Percentiles rank a stretch among this genome's conserved stretches.
Conservation (phyloP, 2,329 filamentous ascomycete genomes). For the Calonectria pteridis region DNA sequence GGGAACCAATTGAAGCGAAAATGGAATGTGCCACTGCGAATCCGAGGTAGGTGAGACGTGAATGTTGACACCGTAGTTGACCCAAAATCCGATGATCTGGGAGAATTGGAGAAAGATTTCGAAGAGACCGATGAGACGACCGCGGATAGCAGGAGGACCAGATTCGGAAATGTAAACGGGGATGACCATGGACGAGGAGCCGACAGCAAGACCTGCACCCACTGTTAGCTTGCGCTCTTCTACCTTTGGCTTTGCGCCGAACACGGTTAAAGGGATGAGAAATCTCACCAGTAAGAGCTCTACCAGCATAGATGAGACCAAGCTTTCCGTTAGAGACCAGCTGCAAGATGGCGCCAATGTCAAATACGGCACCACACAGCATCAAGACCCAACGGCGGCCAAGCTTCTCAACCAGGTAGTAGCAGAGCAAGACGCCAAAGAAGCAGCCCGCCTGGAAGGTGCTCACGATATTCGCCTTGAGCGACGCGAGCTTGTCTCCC, state of each 20-base stretch:
- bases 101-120: conserved; percentile 65
- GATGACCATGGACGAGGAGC: conserved; percentile 63
- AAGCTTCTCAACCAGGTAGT: conserved; percentile 66
- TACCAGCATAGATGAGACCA: conserved; percentile 68
- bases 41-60: conserved; percentile 30
- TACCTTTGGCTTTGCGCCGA: too few relatives aligned
- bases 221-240: not conserved
- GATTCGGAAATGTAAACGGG: conserved; percentile 71
- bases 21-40: conserved; percentile 57
- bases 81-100: conserved; percentile 61
- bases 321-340: conserved; percentile 57
- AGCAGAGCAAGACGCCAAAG: conserved; percentile 66
- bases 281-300: conserved; percentile 59
- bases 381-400: conserved; percentile 66
- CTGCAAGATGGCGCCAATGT: conserved; percentile 64
- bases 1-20: conserved; percentile 41
- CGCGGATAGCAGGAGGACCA: conserved; percentile 65
- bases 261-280: not conserved
- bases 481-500: conserved; percentile 25
- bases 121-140: conserved; percentile 62
- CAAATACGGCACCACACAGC: conserved; percentile 62
- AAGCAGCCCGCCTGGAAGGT: conserved; percentile 68
- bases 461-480: conserved; percentile 48
- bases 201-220: conserved; percentile 56
- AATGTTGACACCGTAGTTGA: conserved; percentile 39